phyloP scores from a whole-genome alignment of 345 rosid species.

The Garcia nutans region DNA sequence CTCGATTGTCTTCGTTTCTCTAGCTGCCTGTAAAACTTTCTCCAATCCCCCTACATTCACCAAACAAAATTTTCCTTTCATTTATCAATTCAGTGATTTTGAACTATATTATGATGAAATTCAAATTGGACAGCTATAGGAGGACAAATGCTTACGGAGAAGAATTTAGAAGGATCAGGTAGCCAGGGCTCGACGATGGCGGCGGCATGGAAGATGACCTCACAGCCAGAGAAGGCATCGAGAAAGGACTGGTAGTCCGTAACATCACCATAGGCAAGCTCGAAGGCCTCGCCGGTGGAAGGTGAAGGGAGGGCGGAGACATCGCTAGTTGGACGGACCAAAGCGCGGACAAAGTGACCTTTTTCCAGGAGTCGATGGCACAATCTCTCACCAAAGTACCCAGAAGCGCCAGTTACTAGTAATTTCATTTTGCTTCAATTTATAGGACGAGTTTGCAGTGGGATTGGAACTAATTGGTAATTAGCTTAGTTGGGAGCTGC shows the following conservation, averaged over 20 bases:
- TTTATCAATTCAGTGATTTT: background rate
- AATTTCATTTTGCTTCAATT: constrained; percentile 38
- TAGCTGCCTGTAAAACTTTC: constrained; percentile 64
- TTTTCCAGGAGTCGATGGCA: constrained; percentile 61
- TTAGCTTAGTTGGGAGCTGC: no score
- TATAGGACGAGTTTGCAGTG: background rate
- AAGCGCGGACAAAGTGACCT: constrained; percentile 69
- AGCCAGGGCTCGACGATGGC: constrained; percentile 95
- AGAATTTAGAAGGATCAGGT: constrained; percentile 73
- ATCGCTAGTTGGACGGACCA: constrained; percentile 83
- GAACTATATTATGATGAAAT: background rate
- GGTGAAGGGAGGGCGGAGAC: constrained; percentile 54
- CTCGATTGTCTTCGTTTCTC: constrained; percentile 50
- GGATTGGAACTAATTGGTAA: no score
- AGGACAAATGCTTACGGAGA: constrained; percentile 40
- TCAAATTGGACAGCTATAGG: background rate
- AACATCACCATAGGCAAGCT: constrained; percentile 78
- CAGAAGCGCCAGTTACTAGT: constrained; percentile 76
- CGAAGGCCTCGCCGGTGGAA: constrained; percentile 27
- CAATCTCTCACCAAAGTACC: constrained; percentile 76
- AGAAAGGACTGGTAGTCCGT: constrained; percentile 61
- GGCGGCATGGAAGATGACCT: constrained; percentile 76
- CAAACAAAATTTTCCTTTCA: constrained; percentile 25
- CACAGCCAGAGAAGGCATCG: constrained; percentile 67
- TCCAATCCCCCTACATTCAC: constrained; percentile 85